Base-by-base conservation (phyloP, 352 stramenopile genomes). In the Pseudoperonospora humuli region DNA sequence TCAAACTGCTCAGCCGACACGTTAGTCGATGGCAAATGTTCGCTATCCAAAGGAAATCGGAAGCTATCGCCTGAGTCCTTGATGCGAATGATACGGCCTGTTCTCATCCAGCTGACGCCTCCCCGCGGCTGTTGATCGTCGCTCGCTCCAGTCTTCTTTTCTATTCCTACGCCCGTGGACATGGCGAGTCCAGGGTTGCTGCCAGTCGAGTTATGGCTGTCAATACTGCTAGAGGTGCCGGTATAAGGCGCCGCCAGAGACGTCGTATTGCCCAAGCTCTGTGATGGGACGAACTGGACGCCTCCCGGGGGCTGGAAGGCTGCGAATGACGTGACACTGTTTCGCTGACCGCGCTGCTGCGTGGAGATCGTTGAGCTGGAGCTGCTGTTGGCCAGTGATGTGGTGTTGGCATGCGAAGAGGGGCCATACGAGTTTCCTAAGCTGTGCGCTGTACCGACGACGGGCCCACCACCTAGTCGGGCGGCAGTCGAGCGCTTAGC, bases 51-150 rank as follows among this genome's bases (percentile, higher is more conserved):
- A 13, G 76, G 76, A 42, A 88, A 88, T 9, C 76, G 66, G 52
- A 77, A 88, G 23, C 69, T 76, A 39, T 82, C 67, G 36, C 73
- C 71, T 9, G 73, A 82, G 38, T 86, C 71, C 50, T 84, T 85
- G 20, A 86, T 64, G 23, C 73, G 73, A 28, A 88, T 80, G 14
- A 84, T 50, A 39, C 76, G 76, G 0, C 76, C 76, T 18, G 73
- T 81, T 50, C 70, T 59, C 70, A 85, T 84, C 72, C 72, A 87
- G 17, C 55, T 45, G 18, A 71, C 60, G 40, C 75, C 75, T 21
- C 68, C 70, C 19, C 59, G 56, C 14, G 43, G 27, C 24, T 81
- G 69, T 20, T 75, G 51, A 4, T 64, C 53, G 7, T 72, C 62
- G 7, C 57, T 48, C 18, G 45, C 40, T 17, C 39, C 38, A 5